These are phyloP conservation scores for Theileria sp. DNA, from an alignment of 169 alveolate genomes.

Conservation along the genomic window DNA sequence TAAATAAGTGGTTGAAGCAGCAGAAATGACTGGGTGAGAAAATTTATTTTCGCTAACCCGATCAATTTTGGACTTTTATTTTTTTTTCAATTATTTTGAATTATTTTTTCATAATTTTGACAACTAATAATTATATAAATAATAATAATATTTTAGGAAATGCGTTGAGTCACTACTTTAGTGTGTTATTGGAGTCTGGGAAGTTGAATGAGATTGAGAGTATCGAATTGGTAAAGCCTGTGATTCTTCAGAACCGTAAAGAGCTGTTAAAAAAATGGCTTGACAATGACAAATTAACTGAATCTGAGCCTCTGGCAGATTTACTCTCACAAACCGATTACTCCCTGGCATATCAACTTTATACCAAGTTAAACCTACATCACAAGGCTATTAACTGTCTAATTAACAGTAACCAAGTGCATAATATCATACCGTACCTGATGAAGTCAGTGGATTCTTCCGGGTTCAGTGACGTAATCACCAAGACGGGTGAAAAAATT, in stretches of 20 bases:
- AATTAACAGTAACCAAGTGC: conserved; percentile 89
- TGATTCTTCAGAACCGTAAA: conserved; percentile 89
- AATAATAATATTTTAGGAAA: background rate
- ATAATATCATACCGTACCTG: conserved; percentile 47
- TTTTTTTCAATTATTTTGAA: too few relatives aligned
- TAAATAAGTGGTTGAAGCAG: background rate
- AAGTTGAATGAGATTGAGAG: conserved; percentile 94
- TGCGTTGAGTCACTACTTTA: conserved; percentile 85
- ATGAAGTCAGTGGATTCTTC: too few relatives aligned
- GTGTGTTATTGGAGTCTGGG: conserved; percentile 93
- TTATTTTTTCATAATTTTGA: too few relatives aligned
- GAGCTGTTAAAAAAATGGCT: conserved; percentile 94
- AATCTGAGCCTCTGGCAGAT: conserved; percentile 97
- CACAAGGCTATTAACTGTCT: conserved; percentile 91
- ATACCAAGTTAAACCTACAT: conserved; percentile 75
- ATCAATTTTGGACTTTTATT: background rate
- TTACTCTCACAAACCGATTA: conserved; percentile 86
- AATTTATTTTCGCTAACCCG: background rate
- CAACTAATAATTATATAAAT: too few relatives aligned
- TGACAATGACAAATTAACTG: conserved; percentile 93
- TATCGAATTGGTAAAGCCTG: conserved; percentile 94
- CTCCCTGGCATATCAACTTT: conserved; percentile 90
- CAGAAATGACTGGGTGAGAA: background rate
- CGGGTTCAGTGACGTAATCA: too few relatives aligned
- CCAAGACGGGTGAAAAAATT: too few relatives aligned